Conservation (phyloP, 78 protist genomes). For the Diacronema lutheri region DNA sequence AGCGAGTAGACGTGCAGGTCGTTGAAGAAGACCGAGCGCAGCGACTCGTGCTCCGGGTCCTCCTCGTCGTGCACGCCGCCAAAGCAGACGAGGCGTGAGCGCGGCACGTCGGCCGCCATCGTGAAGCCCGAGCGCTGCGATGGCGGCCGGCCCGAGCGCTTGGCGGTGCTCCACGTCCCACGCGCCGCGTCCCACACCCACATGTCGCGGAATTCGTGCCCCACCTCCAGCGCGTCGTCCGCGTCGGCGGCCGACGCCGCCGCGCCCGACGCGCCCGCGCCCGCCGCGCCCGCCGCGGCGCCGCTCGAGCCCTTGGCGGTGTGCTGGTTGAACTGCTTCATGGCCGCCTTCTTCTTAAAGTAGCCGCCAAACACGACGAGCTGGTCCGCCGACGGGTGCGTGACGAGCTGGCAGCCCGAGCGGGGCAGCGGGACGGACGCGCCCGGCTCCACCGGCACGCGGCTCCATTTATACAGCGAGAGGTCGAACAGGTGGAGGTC, state of each 20-base stretch:
- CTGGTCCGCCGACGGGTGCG: background rate
- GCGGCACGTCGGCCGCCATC: background rate
- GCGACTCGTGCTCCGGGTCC: background rate
- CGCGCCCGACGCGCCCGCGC: too few species aligned
- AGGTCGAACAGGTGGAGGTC: background rate
- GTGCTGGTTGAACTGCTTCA: constrained; percentile 4
- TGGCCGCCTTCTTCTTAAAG: constrained; percentile 1
- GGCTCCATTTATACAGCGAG: background rate
- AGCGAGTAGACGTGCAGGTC: background rate
- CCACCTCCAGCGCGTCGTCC: background rate
- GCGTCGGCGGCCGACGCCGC: background rate
- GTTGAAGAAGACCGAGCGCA: background rate
- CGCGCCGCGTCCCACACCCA: background rate
- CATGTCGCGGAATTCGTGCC: background rate
- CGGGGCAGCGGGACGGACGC: background rate
- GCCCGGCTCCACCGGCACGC: background rate
- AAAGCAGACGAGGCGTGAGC: background rate
- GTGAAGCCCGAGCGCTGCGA: background rate
- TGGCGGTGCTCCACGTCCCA: background rate
- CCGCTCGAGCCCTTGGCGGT: background rate
- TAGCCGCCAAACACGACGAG: constrained; percentile 1
- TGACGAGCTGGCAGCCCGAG: background rate
- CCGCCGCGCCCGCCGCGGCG: background rate
- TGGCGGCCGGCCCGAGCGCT: background rate
- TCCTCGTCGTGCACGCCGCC: constrained; percentile 26